Conservation (phyloP, 2,329 filamentous ascomycete species). For the Aspergillus sp. region DNA sequence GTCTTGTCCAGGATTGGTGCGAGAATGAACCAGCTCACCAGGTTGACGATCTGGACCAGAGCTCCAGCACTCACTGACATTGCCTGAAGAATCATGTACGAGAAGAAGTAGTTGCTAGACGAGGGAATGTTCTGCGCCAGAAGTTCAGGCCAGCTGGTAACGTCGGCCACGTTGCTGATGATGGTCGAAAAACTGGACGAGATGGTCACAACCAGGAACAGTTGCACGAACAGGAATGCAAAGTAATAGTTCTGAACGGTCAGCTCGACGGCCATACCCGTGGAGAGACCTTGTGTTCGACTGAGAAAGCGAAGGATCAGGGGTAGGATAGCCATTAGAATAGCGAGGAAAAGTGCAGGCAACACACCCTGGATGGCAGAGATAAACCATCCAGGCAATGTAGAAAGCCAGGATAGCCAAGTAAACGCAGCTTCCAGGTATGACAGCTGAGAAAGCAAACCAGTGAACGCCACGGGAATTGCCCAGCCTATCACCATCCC, state of each 20-base stretch:
- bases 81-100: conserved; percentile 95
- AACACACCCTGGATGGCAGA: conserved; percentile 81
- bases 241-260: conserved; percentile 95
- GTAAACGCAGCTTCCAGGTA: conserved; percentile 64
- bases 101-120: conserved; percentile 96
- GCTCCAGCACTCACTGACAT: conserved; percentile 88
- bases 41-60: conserved; percentile 76
- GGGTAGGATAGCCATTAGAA: conserved; percentile 80
- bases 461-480: conserved; percentile 85
- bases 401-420: conserved; percentile 71
- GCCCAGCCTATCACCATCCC: conserved; percentile 88
- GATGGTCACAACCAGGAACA: conserved; percentile 91
- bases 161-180: conserved; percentile 63
- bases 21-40: conserved; percentile 79
- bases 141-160: conserved; percentile 70
- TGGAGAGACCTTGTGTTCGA: conserved; percentile 75
- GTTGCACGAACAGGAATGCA: conserved; percentile 87
- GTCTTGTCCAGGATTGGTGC: conserved; percentile 83
- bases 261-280: conserved; percentile 74
- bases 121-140: conserved; percentile 80
- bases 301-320: conserved; percentile 75
- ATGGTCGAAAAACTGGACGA: conserved; percentile 71
- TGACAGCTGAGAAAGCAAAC: conserved; percentile 75
- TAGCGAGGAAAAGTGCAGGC: conserved; percentile 72
- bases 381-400: conserved; percentile 61